Percentiles rank a stretch among this genome's conserved stretches.
Evolutionary conservation across 2,329 filamentous ascomycete species (phyloP).

Genomic region (Fusarium ambrosium): DNA sequence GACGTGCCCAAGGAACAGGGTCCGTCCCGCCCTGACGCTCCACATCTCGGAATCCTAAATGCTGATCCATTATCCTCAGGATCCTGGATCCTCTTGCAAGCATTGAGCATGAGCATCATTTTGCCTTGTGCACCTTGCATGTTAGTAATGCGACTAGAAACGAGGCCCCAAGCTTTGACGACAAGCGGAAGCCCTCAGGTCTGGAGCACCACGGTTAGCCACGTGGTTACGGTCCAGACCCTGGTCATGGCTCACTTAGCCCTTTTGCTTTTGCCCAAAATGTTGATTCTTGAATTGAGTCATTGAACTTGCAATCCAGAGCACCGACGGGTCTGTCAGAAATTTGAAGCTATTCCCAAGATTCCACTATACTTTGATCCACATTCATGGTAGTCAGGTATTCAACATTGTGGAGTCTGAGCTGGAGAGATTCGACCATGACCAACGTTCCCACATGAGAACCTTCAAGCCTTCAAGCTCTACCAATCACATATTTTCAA

Average conservation of each 20-base stretch:
- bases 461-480: neutral
- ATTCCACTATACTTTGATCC: neutral
- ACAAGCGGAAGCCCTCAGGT: neutral
- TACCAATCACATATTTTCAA: neutral
- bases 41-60: slow-evolving; percentile 1
- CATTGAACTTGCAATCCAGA: neutral
- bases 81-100: neutral
- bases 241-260: neutral
- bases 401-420: neutral
- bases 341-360: slow-evolving; percentile 5
- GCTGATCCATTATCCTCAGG: neutral
- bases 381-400: neutral
- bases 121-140: slow-evolving; percentile 1
- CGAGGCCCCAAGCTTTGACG: neutral
- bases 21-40: neutral
- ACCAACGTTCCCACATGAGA: neutral
- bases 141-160: neutral
- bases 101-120: slow-evolving; percentile 7
- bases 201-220: slow-evolving; percentile 17
- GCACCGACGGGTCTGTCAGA: neutral
- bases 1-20: slow-evolving; percentile 2
- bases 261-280: neutral
- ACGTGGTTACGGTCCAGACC: slow-evolving; percentile 22
- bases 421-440: neutral
- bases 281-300: neutral